A percentile compares a stretch with the other conserved stretches of the same genome.
phyloP scores from a whole-genome alignment of 805 yeast species.

The Ogataea minuta region DNA sequence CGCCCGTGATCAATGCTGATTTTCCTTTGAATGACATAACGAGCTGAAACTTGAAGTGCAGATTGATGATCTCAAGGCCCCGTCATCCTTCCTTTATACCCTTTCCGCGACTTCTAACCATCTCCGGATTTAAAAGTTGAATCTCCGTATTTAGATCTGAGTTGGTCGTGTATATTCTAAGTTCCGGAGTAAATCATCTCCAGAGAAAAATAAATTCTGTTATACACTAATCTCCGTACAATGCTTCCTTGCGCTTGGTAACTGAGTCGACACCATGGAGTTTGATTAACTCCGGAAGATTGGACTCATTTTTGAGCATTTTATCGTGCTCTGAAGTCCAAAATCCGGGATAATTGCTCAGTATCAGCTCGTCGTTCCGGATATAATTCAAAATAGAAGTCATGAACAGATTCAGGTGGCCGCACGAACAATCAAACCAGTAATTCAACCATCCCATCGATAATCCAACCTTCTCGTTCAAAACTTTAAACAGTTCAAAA shows the following conservation, averaged over 20 bases:
- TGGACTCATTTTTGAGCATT: conserved; percentile 26
- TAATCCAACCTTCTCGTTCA: conserved; percentile 31
- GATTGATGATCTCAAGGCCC: no score
- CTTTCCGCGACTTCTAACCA: no score
- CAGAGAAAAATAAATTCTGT: neutral
- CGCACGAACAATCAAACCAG: conserved; percentile 37
- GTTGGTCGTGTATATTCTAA: no score
- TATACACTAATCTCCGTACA: conserved; percentile 21
- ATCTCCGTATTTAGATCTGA: conserved; percentile 2
- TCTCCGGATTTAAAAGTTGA: conserved; percentile 1
- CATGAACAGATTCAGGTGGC: conserved; percentile 31
- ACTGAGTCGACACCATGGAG: conserved; percentile 34
- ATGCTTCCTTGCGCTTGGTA: conserved; percentile 32
- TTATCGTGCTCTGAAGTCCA: conserved; percentile 35
- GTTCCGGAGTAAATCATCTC: neutral
- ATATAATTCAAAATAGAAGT: conserved; percentile 31
- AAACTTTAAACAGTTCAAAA: conserved; percentile 28
- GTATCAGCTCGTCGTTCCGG: conserved; percentile 28
- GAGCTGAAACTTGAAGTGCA: neutral
- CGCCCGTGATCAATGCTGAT: conserved; percentile 57
- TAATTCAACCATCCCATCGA: conserved; percentile 33
- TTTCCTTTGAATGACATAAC: conserved; percentile 41
- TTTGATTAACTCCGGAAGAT: conserved; percentile 24
- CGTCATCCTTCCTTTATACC: no score
- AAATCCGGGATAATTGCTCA: conserved; percentile 29